These are phyloP conservation scores for Fusarium piperis DNA, from an alignment of 2,329 filamentous ascomycete genomes.

Conservation along the genomic window DNA sequence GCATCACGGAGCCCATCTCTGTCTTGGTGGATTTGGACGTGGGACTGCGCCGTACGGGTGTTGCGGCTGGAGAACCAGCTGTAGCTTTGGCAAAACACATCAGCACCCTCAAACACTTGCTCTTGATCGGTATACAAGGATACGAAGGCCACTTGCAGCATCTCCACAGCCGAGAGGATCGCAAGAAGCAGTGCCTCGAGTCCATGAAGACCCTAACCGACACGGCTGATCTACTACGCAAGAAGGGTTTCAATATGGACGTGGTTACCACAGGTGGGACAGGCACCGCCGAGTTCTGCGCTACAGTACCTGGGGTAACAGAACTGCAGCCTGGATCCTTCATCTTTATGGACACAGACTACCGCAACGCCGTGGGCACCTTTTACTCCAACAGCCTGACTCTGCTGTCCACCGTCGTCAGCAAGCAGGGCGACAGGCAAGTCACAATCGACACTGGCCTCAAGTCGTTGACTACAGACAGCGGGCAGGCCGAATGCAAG, in stretches of 20 bases:
- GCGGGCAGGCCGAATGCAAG: slow-evolving; percentile 29
- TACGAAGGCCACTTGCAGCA: slow-evolving; percentile 34
- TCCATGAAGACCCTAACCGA: slow-evolving; percentile 25
- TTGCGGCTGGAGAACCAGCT: not conserved
- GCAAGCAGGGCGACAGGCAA: slow-evolving; percentile 29
- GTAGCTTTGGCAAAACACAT: slow-evolving; percentile 16
- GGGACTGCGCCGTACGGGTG: slow-evolving; percentile 19
- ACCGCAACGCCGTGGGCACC: slow-evolving; percentile 60
- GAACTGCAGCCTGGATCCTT: slow-evolving; percentile 65
- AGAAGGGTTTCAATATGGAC: slow-evolving; percentile 2
- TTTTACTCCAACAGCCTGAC: slow-evolving; percentile 57
- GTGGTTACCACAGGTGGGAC: slow-evolving; percentile 34
- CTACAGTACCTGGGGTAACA: slow-evolving; percentile 59
- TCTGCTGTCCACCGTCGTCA: slow-evolving; percentile 7
- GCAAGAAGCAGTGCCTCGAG: slow-evolving; percentile 17
- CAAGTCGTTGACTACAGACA: slow-evolving; percentile 30
- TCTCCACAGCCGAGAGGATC: slow-evolving; percentile 22
- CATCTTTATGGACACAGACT: slow-evolving; percentile 67
- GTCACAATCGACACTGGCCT: slow-evolving; percentile 31
- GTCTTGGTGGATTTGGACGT: slow-evolving; percentile 32
- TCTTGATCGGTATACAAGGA: slow-evolving; percentile 27
- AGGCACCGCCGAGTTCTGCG: slow-evolving; percentile 57
- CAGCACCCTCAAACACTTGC: not conserved
- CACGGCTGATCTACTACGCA: not conserved
- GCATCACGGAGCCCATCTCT: not conserved